phyloP scores from a whole-genome alignment of 768 basidiomycete species.

The Astraeus odoratus region DNA sequence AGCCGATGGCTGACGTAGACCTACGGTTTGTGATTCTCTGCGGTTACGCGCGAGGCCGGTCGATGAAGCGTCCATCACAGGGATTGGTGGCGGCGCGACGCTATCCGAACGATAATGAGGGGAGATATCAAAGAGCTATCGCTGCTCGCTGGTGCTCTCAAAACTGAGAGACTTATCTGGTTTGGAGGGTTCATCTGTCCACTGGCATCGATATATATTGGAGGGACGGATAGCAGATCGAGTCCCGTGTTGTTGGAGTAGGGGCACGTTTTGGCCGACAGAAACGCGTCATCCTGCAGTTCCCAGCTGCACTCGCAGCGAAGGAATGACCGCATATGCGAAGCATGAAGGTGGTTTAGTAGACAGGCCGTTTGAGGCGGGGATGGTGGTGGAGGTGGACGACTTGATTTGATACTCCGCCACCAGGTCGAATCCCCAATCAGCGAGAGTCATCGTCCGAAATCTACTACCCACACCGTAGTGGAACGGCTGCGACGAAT shows the following conservation, averaged over 20 bases:
- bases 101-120: not conserved
- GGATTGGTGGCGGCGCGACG: not conserved
- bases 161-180: constrained; percentile 9
- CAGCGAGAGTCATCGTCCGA: constrained; percentile 7
- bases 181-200: constrained; percentile 8
- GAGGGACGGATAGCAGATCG: constrained; percentile 14
- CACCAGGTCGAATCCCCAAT: too few species aligned
- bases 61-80: constrained; percentile 10
- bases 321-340: constrained; percentile 15
- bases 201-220: constrained; percentile 21
- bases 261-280: constrained; percentile 20
- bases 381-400: not conserved
- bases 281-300: constrained; percentile 29
- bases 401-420: constrained; percentile 27
- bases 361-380: too few species aligned
- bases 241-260: constrained; percentile 5
- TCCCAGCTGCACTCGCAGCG: constrained; percentile 28
- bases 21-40: constrained; percentile 14
- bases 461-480: constrained; percentile 9
- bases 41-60: constrained; percentile 12
- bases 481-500: constrained; percentile 7
- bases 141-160: constrained; percentile 5
- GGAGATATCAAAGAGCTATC: constrained; percentile 8
- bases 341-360: not conserved
- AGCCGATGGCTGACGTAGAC: constrained; percentile 10